Base-by-base conservation (phyloP, 176 grass and related monocot species). In the Elaeis guineensis region DNA sequence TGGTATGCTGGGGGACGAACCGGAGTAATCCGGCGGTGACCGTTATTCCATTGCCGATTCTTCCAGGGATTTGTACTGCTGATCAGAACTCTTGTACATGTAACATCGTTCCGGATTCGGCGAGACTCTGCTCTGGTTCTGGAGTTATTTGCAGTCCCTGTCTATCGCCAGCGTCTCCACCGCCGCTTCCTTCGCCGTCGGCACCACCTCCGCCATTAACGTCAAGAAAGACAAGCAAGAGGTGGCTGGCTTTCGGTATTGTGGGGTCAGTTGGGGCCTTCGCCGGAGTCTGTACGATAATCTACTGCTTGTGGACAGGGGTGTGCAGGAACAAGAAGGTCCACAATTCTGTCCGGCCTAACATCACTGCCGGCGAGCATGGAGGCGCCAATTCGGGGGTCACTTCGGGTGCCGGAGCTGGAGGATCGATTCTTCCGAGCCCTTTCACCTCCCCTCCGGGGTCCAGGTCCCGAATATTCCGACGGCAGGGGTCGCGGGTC, bases 321-420 rank as follows among this genome's bases (percentile, higher is more conserved):
- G 63, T 98, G 62, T 92, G 78, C 67, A 74, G 70, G 77, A 80
- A 82, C 39, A 89, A 98, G 76, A 70, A 85, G 39, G 79, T 98
- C 3, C 87, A 98, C 70, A 98, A 98, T 73, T 89, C 93, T 18
- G 93, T 98, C 17, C 78, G 85, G 52, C 93, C 87, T 20, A 80
- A 72, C 12, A 44, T 89, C 35, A 5, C 57, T 4, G 5, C 24
- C 15, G 65, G 24, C 3, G 52, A 14, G 11, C 62, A 54, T 28
- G 29, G n/a, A 11, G 57, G 44, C 56, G 24, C 21, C 23, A 19
- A 71, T 17, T 8, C 58, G 18, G 50, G 25, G 26, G 19, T 1
- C 20, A 28, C 48, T 25, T 62, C 30, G 61, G 57, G 50, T 4
- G 16, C 29, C 4, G 70, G 65, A 30, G 61, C 28, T 57, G 29